Evolutionary conservation across 108 stramenopile species (phyloP).

Genomic region (Nitzschia putrida): DNA sequence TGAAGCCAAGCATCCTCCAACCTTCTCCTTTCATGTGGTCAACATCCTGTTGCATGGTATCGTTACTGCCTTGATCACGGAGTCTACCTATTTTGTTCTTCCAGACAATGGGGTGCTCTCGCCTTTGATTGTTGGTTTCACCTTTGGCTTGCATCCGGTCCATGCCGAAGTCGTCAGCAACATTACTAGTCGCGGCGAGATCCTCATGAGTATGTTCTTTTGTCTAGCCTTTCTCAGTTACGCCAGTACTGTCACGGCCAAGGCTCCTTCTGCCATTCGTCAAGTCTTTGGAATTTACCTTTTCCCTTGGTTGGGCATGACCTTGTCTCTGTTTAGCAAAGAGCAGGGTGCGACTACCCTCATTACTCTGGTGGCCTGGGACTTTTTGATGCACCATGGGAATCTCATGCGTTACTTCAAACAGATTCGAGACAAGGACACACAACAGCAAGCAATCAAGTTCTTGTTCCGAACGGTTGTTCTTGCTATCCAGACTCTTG

Average conservation of each 20-base stretch:
- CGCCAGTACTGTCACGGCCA: conserved; percentile 18
- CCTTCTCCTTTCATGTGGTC: conserved; percentile 43
- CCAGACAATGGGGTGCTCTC: conserved; percentile 17
- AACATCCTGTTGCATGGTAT: conserved; percentile 52
- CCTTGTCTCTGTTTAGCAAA: conserved; percentile 50
- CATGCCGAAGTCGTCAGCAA: conserved; percentile 64
- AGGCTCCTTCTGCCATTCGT: not conserved
- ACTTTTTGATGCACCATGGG: conserved; percentile 48
- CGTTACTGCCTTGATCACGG: conserved; percentile 49
- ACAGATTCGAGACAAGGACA: conserved; percentile 7
- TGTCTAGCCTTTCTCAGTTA: conserved; percentile 46
- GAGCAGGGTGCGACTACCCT: conserved; percentile 61
- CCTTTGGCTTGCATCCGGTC: conserved; percentile 60
- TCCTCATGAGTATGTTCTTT: conserved; percentile 55
- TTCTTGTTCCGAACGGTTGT: conserved; percentile 40
- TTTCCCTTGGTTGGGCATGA: conserved; percentile 54
- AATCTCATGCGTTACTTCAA: conserved; percentile 26
- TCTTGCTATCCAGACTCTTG: conserved; percentile 49
- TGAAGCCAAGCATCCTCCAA: conserved; percentile 21
- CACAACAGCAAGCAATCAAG: conserved; percentile 20
- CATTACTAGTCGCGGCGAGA: conserved; percentile 61
- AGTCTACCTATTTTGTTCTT: conserved; percentile 34
- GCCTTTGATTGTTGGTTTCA: conserved; percentile 44
- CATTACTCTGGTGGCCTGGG: conserved; percentile 46
- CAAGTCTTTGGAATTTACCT: conserved; percentile 41